phyloP scores from a whole-genome alignment of 768 basidiomycete species.

The Neoboletus brunneissimus region DNA sequence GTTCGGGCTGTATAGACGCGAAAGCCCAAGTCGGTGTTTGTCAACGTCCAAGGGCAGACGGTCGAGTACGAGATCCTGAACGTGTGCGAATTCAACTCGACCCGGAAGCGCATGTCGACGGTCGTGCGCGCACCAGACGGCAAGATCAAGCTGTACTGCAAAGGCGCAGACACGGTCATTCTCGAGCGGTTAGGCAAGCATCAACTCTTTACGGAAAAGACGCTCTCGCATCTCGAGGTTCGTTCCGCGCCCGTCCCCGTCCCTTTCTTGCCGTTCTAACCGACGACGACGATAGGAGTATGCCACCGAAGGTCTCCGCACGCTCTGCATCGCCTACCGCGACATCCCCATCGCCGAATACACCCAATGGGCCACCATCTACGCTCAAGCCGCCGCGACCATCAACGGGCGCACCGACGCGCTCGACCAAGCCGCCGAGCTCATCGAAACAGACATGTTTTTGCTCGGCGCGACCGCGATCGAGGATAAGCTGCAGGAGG shows the following conservation, averaged over 20 bases:
- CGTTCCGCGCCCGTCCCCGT: slow-evolving; percentile 2
- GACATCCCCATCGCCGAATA: slow-evolving; percentile 93
- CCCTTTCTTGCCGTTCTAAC: background rate
- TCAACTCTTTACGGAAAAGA: slow-evolving; percentile 83
- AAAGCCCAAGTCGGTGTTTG: slow-evolving; percentile 94
- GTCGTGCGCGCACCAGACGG: slow-evolving; percentile 85
- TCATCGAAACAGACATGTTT: slow-evolving; percentile 93
- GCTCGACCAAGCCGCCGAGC: slow-evolving; percentile 89
- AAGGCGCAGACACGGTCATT: slow-evolving; percentile 98
- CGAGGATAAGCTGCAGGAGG: slow-evolving; percentile 98
- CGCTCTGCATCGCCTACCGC: slow-evolving; percentile 93
- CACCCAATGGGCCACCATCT: slow-evolving; percentile 80
- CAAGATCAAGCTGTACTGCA: slow-evolving; percentile 91
- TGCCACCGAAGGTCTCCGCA: slow-evolving; percentile 94
- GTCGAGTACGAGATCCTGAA: slow-evolving; percentile 91
- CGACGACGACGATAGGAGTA: slow-evolving; percentile 60
- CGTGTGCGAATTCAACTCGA: slow-evolving; percentile 98
- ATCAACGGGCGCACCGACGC: slow-evolving; percentile 95
- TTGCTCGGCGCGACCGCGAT: slow-evolving; percentile 96
- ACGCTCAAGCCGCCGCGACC: slow-evolving; percentile 90
- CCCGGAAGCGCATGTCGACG: slow-evolving; percentile 97
- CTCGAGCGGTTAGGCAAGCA: slow-evolving; percentile 86
- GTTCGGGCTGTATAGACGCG: slow-evolving; percentile 67
- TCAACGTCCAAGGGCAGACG: slow-evolving; percentile 68
- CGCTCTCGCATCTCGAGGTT: slow-evolving; percentile 88